Evolutionary conservation across 345 rosid genomes (phyloP).

Genomic region (Syzygium aromaticum): DNA sequence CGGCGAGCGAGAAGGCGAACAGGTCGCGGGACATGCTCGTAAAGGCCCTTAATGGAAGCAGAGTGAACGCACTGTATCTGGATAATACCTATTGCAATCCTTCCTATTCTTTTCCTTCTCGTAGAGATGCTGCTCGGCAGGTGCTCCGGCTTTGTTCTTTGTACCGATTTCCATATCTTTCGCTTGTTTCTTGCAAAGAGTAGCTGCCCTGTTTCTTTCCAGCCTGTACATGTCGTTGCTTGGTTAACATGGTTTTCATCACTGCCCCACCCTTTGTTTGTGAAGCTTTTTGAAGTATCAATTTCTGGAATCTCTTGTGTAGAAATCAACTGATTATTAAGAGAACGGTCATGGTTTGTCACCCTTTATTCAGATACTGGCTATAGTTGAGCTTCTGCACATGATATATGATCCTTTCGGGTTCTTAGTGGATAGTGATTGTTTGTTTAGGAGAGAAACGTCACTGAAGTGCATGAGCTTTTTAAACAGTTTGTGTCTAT

Average conservation of each 20-base stretch:
- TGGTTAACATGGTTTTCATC: not conserved
- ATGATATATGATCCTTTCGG: not conserved
- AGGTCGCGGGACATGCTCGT: constrained; percentile 25
- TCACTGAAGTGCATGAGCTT: not conserved
- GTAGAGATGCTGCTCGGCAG: constrained; percentile 48
- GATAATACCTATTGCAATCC: constrained; percentile 83
- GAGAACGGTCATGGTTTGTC: not conserved
- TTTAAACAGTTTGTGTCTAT: not conserved
- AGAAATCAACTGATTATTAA: not conserved
- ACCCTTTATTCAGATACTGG: not conserved
- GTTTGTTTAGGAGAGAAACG: not conserved
- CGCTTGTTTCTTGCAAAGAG: not conserved
- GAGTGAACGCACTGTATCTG: constrained; percentile 45
- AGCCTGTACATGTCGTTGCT: not conserved
- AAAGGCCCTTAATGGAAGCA: constrained; percentile 28
- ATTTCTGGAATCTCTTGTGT: not conserved
- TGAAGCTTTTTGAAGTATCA: not conserved
- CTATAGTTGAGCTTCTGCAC: not conserved
- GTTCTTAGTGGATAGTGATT: not conserved
- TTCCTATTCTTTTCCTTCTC: constrained; percentile 46
- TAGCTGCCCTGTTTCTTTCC: not conserved
- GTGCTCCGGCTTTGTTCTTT: constrained; percentile 10
- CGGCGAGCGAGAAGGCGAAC: constrained; percentile 13
- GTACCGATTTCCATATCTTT: not conserved
- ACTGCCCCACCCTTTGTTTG: not conserved